Conservation (phyloP, 2,329 filamentous ascomycete genomes). For the Orbilia oligospora region DNA sequence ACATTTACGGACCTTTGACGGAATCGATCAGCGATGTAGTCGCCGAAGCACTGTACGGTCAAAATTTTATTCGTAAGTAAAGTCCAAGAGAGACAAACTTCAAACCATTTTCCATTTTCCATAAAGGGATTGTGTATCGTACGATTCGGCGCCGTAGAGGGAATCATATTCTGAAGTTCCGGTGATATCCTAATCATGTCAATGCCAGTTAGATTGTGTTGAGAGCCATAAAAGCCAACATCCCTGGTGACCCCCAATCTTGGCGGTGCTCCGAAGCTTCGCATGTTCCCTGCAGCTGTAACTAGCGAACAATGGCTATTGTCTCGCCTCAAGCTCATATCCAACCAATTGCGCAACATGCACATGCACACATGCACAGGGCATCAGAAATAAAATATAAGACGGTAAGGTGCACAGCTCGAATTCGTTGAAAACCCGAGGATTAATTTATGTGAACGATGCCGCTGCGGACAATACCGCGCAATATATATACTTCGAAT, state of each 20-base stretch:
- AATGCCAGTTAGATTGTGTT: slow-evolving; percentile 5
- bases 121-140: slow-evolving; percentile 10
- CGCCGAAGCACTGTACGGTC: slow-evolving; percentile 36
- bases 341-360: background rate
- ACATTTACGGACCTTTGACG: slow-evolving; percentile 38
- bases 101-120: background rate
- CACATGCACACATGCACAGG: background rate
- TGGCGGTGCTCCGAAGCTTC: background rate
- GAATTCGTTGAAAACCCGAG: no score
- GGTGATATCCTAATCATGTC: background rate
- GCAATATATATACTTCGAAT: no score
- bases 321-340: background rate
- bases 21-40: slow-evolving; percentile 51
- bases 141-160: slow-evolving; percentile 52
- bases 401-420: no score
- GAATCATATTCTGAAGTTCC: slow-evolving; percentile 48
- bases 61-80: background rate
- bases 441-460: no score
- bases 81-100: no score
- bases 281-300: background rate
- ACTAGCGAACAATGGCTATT: background rate
- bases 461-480: background rate
- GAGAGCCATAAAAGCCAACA: background rate
- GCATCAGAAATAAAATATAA: no score
- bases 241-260: background rate